Evolutionary conservation across 345 rosid species (phyloP).

Genomic region (Microcos paniculata): DNA sequence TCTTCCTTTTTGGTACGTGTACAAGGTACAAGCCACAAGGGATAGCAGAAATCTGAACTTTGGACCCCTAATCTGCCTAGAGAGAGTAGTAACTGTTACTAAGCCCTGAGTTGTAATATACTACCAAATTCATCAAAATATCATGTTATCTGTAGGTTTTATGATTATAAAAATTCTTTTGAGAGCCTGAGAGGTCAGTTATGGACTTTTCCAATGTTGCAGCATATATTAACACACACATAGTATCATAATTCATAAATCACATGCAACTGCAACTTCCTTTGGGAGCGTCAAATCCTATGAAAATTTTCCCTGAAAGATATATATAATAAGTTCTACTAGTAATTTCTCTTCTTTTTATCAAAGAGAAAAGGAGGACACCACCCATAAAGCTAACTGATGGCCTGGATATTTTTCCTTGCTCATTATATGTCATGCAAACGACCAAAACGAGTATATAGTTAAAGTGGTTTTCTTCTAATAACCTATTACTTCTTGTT

Average conservation of each 20-base stretch:
- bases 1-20: too few relatives aligned
- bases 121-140: not conserved
- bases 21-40: too few relatives aligned
- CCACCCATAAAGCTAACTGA: not conserved
- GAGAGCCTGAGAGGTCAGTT: not conserved
- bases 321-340: not conserved
- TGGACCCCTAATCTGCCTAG: too few relatives aligned
- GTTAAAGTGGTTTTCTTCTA: not conserved
- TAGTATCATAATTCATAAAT: not conserved
- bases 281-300: not conserved
- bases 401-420: not conserved
- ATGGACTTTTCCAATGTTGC: not conserved
- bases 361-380: not conserved
- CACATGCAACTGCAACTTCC: not conserved
- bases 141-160: not conserved
- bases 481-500: not conserved
- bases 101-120: too few relatives aligned
- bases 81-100: too few relatives aligned
- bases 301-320: not conserved
- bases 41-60: too few relatives aligned
- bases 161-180: not conserved
- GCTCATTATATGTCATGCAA: not conserved
- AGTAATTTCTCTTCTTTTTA: not conserved
- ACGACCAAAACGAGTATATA: not conserved
- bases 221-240: not conserved